These are phyloP conservation scores for Hypoxylon fragiforme DNA, from an alignment of 495 filamentous ascomycete species.

Conservation along the genomic window DNA sequence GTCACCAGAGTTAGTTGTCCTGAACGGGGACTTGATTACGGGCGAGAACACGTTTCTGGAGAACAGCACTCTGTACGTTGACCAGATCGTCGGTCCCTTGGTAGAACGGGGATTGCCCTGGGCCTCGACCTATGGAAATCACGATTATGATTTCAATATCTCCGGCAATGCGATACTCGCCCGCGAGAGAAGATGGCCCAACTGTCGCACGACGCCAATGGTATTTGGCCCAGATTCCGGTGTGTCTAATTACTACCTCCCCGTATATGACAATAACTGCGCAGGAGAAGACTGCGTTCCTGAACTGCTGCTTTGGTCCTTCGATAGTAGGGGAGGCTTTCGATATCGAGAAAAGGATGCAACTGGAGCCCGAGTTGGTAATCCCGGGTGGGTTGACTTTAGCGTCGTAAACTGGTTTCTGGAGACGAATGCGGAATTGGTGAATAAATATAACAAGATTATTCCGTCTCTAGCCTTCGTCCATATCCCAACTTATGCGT, in stretches of 20 bases:
- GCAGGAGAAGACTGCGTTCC: constrained; percentile 28
- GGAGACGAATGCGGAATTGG: constrained; percentile 49
- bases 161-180: constrained; percentile 56
- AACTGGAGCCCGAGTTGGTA: constrained; percentile 33
- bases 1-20: constrained; percentile 59
- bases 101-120: constrained; percentile 56
- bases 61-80: constrained; percentile 63
- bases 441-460: constrained; percentile 38
- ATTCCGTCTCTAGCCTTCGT: constrained; percentile 73
- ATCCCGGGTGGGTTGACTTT: constrained; percentile 51
- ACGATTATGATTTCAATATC: constrained; percentile 66
- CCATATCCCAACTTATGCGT: constrained; percentile 69
- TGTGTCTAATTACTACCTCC: constrained; percentile 72
- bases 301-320: constrained; percentile 71
- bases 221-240: constrained; percentile 49
- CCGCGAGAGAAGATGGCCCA: constrained; percentile 56
- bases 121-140: constrained; percentile 76
- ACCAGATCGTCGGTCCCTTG: constrained; percentile 62
- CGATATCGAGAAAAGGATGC: constrained; percentile 51
- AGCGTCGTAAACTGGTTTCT: constrained; percentile 65
- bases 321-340: constrained; percentile 69
- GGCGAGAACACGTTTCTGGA: constrained; percentile 64
- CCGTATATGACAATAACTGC: constrained; percentile 42
- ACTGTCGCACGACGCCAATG: constrained; percentile 59
- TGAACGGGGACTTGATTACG: constrained; percentile 77